Base-by-base conservation (phyloP, 257 asterid genomes). In the Osmanthus fragrans region DNA sequence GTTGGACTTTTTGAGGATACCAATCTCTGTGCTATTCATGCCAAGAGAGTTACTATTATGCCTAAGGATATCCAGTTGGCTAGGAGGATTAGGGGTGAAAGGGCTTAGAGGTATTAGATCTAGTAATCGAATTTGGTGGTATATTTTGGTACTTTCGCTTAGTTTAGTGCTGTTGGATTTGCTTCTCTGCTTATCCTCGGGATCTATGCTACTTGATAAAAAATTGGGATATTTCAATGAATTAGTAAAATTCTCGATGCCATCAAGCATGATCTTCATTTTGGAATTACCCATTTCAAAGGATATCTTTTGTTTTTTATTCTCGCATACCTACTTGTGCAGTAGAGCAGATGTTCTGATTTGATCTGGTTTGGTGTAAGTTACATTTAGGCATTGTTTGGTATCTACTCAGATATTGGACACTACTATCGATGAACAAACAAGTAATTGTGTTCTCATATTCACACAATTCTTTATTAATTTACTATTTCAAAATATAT, bases 1-100 rank as follows among this genome's bases (percentile, higher is more conserved):
- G 69, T 63, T 10, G 69, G 69, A 27, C 69, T 63, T 9, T 63
- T 63, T 63, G 69, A 63, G 69, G 69, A 63, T 27, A 63, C 69
- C 34, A 63, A 63, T 63, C 69, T 63, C 34, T 63, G 69, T 25
- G 69, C 69, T 9, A 63, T 63, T 25, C 69, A 63, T 3, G 69
- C 69, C 7, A 63, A 63, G 69, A 63, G 69, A 10, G 69, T 63
- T 4, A 63, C 69, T 27, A 63, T 63, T 63, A 63, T 63, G 69
- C 69, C 69, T 0, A 63, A 63, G 69, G 69, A 63, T 63, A 63
- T 63, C 34, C 69, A 63, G 69, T 27, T 63, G 69, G 69, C 69
- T 4, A 63, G 69, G 69, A 63, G 69, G 33, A 63, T 63, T 23
- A 63, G 69, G 69, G 69, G 69, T 23, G 69, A 63, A 63, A 25